Base-by-base conservation (phyloP, 2,329 filamentous ascomycete species). In the Emmonsiellopsis sp. region DNA sequence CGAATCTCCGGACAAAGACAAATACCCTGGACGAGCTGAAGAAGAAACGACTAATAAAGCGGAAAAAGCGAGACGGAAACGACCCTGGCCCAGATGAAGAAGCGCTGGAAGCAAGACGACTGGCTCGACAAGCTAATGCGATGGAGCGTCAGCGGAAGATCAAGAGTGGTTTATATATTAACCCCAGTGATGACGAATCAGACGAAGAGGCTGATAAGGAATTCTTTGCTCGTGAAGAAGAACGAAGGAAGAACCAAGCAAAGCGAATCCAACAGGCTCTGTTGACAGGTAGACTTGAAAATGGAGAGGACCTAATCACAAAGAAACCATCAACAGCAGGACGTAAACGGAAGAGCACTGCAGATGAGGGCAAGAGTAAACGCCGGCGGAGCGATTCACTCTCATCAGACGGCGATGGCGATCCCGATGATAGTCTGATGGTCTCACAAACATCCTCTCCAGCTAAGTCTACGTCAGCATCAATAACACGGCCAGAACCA, bases 141-240 rank as follows among this genome's bases (percentile, higher is more conserved):
- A 73, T 81, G n/a, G 89, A 91, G 63, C 90, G 90, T 70, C 79
- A 83, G 48, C 76, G 77, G 34, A 87, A 86, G 65, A 86, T 93
- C 72, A 97, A 96, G 76, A 94, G 87, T 62, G 84, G 85, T 26
- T 71, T 92, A 40, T 92, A 84, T 62, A 86, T 98, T 50, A 81
- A 86, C 54, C 84, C 85, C 38, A 89, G 86, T 60, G 93, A 97
- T 65, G 93, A 97, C 51, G 90, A 95, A 61, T 85, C 80, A n/a
- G 89, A 95, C 63, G 83, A 80, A 35, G 89, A 90, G 46, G 80
- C 82, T 54, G 81, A 87, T 69, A 75, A 67, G 20, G 82, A 80
- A 16, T 96, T 96, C 70, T 96, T 92, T 69, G 83, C 79, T 2
- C 78, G 81, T 13, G 91, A 96, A 70, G 83, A 85, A 67, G 73